Evolutionary conservation across 1,284 basidiomycete species (phyloP).

Genomic region (Apiotrichum montevideense): DNA sequence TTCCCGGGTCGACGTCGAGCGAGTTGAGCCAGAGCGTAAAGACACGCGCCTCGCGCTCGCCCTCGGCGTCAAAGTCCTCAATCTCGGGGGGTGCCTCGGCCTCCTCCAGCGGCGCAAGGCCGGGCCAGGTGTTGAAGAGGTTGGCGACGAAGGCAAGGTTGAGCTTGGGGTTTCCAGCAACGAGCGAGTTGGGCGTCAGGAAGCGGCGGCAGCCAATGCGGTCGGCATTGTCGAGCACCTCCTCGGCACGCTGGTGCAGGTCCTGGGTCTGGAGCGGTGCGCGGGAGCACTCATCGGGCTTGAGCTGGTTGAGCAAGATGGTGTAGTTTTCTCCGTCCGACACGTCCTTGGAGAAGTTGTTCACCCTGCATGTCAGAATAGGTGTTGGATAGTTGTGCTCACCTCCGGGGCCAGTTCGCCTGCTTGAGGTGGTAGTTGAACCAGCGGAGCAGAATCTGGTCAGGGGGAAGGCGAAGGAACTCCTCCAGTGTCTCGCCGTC

Average conservation of each 20-base stretch:
- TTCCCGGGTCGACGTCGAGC: constrained; percentile 88
- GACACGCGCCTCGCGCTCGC: constrained; percentile 93
- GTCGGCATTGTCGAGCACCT: constrained; percentile 88
- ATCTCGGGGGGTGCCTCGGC: constrained; percentile 65
- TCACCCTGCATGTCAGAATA: constrained; percentile 57
- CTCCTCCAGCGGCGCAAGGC: constrained; percentile 85
- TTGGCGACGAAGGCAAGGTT: constrained; percentile 98
- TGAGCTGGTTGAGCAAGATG: constrained; percentile 87
- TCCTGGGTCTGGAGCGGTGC: constrained; percentile 82
- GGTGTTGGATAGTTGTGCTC: constrained; percentile 14
- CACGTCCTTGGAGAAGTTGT: constrained; percentile 95
- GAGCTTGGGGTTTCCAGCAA: constrained; percentile 92
- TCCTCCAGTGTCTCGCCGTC: constrained; percentile 97
- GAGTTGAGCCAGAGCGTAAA: constrained; percentile 98
- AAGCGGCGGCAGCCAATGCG: constrained; percentile 93
- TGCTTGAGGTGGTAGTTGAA: constrained; percentile 98
- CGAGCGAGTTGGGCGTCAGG: constrained; percentile 82
- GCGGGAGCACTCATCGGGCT: constrained; percentile 88
- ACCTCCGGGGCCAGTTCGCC: constrained; percentile 83
- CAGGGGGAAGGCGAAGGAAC: constrained; percentile 84
- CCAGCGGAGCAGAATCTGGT: constrained; percentile 94
- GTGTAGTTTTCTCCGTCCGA: constrained; percentile 97
- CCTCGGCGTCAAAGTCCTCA: constrained; percentile 98
- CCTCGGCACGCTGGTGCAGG: constrained; percentile 74
- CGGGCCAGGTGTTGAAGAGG: constrained; percentile 96